phyloP scores from a whole-genome alignment of 2,329 filamentous ascomycete species.

The Monosporascus sp. region DNA sequence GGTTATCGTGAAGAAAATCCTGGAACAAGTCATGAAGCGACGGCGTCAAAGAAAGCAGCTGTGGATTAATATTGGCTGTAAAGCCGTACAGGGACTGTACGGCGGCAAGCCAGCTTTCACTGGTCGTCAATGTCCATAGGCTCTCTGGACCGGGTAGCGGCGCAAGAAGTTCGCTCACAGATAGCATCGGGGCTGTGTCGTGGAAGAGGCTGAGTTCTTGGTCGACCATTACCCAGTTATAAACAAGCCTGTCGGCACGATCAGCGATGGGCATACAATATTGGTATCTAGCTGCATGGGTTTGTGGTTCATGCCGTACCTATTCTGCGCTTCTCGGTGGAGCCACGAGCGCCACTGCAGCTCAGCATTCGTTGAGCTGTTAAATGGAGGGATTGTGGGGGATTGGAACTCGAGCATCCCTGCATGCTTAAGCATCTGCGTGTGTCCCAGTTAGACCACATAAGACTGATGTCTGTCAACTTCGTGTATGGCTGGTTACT shows the following conservation, averaged over 20 bases:
- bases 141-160: conserved; percentile 57
- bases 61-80: conserved; percentile 42
- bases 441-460: conserved; percentile 4
- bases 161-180: conserved; percentile 58
- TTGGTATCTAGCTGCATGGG: conserved; percentile 5
- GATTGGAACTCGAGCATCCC: conserved; percentile 55
- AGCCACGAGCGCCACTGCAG: conserved; percentile 60
- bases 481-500: conserved; percentile 17
- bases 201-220: conserved; percentile 65
- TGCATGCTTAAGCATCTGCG: conserved; percentile 62
- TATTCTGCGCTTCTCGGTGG: conserved; percentile 56
- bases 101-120: conserved; percentile 52
- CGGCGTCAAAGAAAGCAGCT: conserved; percentile 45
- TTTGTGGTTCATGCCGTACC: conserved; percentile 35
- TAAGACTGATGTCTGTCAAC: background rate
- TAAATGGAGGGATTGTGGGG: conserved; percentile 37
- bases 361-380: conserved; percentile 37
- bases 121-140: conserved; percentile 56
- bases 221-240: conserved; percentile 71
- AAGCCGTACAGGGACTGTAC: conserved; percentile 56
- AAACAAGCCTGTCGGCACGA: conserved; percentile 50
- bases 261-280: conserved; percentile 12
- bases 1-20: conserved; percentile 60
- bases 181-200: conserved; percentile 56
- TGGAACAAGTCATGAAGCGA: conserved; percentile 63